Evolutionary conservation across 2,329 filamentous ascomycete species (phyloP), one percentile per base, ranked within the genome.

Genomic region (Penicillium sp.): DNA sequence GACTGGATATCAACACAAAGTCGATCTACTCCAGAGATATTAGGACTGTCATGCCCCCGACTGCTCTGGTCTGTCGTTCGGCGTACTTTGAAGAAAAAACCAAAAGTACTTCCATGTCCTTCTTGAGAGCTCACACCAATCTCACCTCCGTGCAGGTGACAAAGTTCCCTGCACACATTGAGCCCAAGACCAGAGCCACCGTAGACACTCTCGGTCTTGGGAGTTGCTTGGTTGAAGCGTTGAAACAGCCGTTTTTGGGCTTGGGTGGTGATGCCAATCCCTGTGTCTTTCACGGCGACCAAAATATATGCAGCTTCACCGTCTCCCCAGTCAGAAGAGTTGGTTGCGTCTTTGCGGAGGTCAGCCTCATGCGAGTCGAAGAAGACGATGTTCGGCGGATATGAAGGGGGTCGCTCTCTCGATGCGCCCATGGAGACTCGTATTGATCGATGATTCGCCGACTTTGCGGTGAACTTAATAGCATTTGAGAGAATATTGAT

Each of bases 401-500:
- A 68, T 7, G 72, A 66, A 3, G 75, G 74, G 5, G 78, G 77
- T 3, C 72, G 70, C 14, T 70, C 56, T 3, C 50, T 64, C 3
- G 76, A 75, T 2, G 79, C 79, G 9, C 72, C 77, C n/a, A 82
- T 68, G 4, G 75, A 75, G 19, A 82, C 77, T 9, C 72, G 75
- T 48, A 82, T 80, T 0, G 43, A 52, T 19, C 64, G 60, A 19
- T 51, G 36, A 7, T 31, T 39, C 6, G 52, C 37, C 7, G 83
- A 78, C 11, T 74, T 79, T 13, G 76, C 75, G 14, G 88, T 92
- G 63, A 91, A 92, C 61, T 92, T 92, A 66, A 92, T 84, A 0
- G 87, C 86, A 60, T 92, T 92, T 7, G 87, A 88, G 8, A 88
- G 80, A 1, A 92, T 76, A 59, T 92, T 92, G 65, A 92, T 89